Evolutionary conservation across 306 rosid genomes (phyloP).

Genomic region (Inga laurina): DNA sequence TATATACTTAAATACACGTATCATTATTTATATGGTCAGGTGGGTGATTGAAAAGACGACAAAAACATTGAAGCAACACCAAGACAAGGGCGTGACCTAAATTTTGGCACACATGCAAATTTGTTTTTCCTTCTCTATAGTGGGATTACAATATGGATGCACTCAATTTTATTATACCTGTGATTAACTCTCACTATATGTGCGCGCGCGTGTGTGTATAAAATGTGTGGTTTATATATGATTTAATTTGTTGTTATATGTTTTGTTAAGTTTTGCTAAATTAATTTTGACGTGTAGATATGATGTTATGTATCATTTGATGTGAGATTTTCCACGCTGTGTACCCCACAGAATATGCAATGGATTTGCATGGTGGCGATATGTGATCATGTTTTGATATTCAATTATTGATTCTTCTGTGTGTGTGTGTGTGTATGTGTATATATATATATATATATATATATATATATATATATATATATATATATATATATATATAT

Average conservation of each 20-base stretch:
- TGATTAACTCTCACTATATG: slow-evolving; percentile 15
- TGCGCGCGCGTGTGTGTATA: not conserved
- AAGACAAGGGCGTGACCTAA: slow-evolving; percentile 25
- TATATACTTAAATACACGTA: not conserved
- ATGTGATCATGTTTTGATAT: slow-evolving; percentile 21
- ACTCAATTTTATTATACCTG: slow-evolving; percentile 37
- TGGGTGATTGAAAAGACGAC: slow-evolving; percentile 35
- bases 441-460: too few species aligned
- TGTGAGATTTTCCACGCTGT: slow-evolving; percentile 15
- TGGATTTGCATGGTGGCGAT: slow-evolving; percentile 21
- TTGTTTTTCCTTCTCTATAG: slow-evolving; percentile 9
- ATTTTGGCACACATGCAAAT: slow-evolving; percentile 42
- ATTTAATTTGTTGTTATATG: slow-evolving; percentile 22
- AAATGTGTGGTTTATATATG: not conserved
- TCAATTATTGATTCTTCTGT: slow-evolving; percentile 41
- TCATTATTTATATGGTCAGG: not conserved
- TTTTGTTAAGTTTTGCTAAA: not conserved
- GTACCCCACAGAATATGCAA: slow-evolving; percentile 27
- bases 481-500: too few species aligned
- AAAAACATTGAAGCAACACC: slow-evolving; percentile 22
- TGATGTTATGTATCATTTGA: slow-evolving; percentile 22
- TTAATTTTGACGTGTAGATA: not conserved
- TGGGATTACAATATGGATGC: slow-evolving; percentile 41
- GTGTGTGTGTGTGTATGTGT: too few species aligned
- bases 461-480: too few species aligned